phyloP scores from a whole-genome alignment of 805 yeast genomes.

The Myxozyma nipponensis region DNA sequence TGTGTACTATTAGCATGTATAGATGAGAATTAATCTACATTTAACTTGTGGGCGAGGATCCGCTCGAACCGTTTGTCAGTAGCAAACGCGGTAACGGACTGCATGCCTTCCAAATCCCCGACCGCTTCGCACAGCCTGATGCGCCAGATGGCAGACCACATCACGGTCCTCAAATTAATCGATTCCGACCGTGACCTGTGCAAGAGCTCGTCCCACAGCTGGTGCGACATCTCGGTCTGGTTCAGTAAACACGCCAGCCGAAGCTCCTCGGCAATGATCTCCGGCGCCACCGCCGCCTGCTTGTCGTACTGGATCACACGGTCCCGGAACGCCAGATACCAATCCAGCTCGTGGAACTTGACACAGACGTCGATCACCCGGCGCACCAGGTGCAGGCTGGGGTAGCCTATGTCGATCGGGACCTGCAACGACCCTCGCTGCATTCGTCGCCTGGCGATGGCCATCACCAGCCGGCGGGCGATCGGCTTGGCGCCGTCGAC shows the following conservation, averaged over 20 bases:
- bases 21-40: too few species aligned
- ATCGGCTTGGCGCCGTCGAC: neutral
- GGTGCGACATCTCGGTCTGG: neutral
- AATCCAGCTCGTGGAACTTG: neutral
- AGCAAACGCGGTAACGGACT: neutral
- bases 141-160: neutral
- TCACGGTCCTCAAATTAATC: neutral
- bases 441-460: neutral
- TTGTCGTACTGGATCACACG: neutral
- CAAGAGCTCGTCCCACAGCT: neutral
- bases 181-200: neutral
- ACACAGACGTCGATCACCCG: neutral
- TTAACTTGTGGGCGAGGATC: neutral
- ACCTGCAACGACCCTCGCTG: neutral
- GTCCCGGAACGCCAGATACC: neutral
- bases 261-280: neutral
- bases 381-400: neutral
- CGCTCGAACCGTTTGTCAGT: neutral
- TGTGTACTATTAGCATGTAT: too few species aligned
- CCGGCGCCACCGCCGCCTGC: neutral
- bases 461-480: neutral
- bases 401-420: neutral
- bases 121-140: neutral
- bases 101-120: neutral
- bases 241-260: conserved; percentile 7